phyloP scores from a whole-genome alignment of 1,284 basidiomycete species.

The Cystobasidiaceae sp. region DNA sequence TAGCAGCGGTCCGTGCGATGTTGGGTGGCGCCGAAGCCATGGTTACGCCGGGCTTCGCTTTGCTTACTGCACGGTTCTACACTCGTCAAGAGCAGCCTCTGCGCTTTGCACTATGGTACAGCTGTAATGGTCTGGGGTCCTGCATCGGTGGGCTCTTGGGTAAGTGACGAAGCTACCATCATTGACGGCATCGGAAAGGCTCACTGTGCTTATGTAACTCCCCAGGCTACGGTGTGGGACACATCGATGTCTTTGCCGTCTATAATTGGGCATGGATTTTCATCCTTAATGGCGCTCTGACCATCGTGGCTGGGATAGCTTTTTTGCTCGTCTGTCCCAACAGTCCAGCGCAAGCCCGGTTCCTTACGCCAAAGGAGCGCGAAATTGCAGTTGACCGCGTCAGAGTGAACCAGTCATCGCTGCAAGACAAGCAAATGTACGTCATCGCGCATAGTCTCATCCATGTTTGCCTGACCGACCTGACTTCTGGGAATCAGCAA shows the following conservation, averaged over 20 bases:
- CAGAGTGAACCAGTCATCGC: slow-evolving; percentile 13
- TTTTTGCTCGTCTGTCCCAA: slow-evolving; percentile 43
- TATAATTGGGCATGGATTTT: slow-evolving; percentile 45
- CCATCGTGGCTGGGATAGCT: slow-evolving; percentile 40
- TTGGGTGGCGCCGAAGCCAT: slow-evolving; percentile 45
- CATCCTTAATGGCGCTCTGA: slow-evolving; percentile 43
- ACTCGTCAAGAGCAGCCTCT: slow-evolving; percentile 46
- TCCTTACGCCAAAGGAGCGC: slow-evolving; percentile 34
- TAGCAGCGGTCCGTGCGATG: slow-evolving; percentile 44
- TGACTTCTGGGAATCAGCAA: slow-evolving; percentile 18
- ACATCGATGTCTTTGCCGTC: slow-evolving; percentile 36
- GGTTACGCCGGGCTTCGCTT: slow-evolving; percentile 47
- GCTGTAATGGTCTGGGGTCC: slow-evolving; percentile 43
- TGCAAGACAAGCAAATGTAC: slow-evolving; percentile 11
- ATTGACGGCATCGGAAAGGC: no score
- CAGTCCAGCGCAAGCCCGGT: slow-evolving; percentile 38
- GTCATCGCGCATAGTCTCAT: neutral
- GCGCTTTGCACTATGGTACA: slow-evolving; percentile 42
- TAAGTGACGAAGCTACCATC: no score
- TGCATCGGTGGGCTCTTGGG: slow-evolving; percentile 43
- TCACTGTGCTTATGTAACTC: no score
- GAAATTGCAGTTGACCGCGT: slow-evolving; percentile 19
- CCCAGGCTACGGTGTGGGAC: slow-evolving; percentile 43
- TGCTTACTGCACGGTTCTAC: slow-evolving; percentile 46
- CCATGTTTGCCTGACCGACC: no score